Evolutionary conservation across 495 filamentous ascomycete species (phyloP).

Genomic region (Beverwykella pulmonaria): DNA sequence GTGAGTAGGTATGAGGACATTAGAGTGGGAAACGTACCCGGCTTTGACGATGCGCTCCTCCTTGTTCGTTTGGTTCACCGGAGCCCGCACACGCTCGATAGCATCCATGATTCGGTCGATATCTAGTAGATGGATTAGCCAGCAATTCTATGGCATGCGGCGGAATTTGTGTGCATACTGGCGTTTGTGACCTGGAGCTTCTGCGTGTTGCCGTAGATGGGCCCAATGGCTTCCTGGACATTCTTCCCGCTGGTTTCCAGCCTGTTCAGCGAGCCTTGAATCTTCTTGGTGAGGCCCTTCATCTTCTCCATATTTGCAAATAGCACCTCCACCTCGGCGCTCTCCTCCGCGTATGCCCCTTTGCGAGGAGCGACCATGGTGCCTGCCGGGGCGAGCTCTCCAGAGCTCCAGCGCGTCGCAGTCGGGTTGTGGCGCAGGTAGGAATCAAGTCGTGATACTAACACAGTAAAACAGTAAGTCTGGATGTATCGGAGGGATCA

Average conservation of each 20-base stretch:
- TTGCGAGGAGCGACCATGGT: constrained; percentile 40
- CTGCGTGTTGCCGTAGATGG: constrained; percentile 90
- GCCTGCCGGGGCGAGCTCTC: constrained; percentile 19
- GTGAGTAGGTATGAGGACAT: constrained; percentile 23
- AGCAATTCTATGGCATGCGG: not conserved
- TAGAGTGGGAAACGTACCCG: constrained; percentile 56
- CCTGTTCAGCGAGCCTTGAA: constrained; percentile 80
- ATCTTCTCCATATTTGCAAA: constrained; percentile 68
- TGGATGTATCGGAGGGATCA: not conserved
- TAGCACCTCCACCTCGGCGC: constrained; percentile 70
- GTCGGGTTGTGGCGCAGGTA: not conserved
- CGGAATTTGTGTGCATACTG: constrained; percentile 53
- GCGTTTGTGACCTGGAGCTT: constrained; percentile 78
- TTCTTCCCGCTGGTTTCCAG: constrained; percentile 84
- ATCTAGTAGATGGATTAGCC: constrained; percentile 51
- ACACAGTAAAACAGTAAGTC: not conserved
- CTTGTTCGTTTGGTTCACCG: constrained; percentile 80
- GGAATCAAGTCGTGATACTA: not conserved
- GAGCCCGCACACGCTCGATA: constrained; percentile 84
- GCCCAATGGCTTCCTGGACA: constrained; percentile 88
- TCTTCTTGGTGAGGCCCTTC: constrained; percentile 83
- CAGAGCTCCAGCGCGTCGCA: constrained; percentile 9
- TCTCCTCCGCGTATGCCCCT: constrained; percentile 64
- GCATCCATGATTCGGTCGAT: constrained; percentile 83
- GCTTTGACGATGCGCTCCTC: constrained; percentile 90